phyloP scores from a whole-genome alignment of 805 yeast genomes.

The Teunomyces lycoperdinae region DNA sequence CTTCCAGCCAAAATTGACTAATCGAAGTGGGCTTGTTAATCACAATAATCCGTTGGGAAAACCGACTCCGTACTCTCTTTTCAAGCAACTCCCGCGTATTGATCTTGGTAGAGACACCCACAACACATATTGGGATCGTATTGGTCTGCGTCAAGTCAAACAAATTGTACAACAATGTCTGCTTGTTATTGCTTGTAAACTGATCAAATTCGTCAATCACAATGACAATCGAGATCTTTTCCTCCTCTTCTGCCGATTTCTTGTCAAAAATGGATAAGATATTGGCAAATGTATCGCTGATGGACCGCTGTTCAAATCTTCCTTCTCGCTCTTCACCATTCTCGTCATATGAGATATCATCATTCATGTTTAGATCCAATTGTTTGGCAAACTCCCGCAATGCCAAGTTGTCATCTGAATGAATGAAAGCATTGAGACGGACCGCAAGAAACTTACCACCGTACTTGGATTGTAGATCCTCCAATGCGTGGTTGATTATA shows the following conservation, averaged over 20 bases:
- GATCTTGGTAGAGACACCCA: conserved; percentile 75
- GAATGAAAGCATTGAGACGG: conserved; percentile 66
- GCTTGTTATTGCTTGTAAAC: conserved; percentile 70
- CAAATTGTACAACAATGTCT: conserved; percentile 80
- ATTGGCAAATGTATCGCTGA: conserved; percentile 59
- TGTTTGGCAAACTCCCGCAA: conserved; percentile 84
- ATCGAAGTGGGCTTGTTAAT: conserved; percentile 50
- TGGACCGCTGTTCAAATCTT: conserved; percentile 48
- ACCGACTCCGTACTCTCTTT: conserved; percentile 86
- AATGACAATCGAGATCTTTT: conserved; percentile 61
- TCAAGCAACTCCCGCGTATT: conserved; percentile 81
- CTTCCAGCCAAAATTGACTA: conserved; percentile 50
- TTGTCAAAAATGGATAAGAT: conserved; percentile 53
- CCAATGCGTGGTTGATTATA: conserved; percentile 56
- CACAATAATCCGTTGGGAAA: conserved; percentile 72
- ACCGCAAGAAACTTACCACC: conserved; percentile 58
- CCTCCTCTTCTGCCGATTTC: conserved; percentile 13
- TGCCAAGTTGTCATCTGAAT: conserved; percentile 73
- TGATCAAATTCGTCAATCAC: conserved; percentile 83
- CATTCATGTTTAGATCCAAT: conserved; percentile 45
- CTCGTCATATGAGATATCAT: conserved; percentile 6
- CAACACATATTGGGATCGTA: conserved; percentile 69
- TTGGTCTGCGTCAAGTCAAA: conserved; percentile 80
- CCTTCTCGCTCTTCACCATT: conserved; percentile 12
- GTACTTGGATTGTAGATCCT: conserved; percentile 38